A percentile compares a stretch with the other conserved stretches of the same genome.
These are phyloP conservation scores for Pezicula radicicola DNA, from an alignment of 2,329 filamentous ascomycete genomes.

Conservation along the genomic window DNA sequence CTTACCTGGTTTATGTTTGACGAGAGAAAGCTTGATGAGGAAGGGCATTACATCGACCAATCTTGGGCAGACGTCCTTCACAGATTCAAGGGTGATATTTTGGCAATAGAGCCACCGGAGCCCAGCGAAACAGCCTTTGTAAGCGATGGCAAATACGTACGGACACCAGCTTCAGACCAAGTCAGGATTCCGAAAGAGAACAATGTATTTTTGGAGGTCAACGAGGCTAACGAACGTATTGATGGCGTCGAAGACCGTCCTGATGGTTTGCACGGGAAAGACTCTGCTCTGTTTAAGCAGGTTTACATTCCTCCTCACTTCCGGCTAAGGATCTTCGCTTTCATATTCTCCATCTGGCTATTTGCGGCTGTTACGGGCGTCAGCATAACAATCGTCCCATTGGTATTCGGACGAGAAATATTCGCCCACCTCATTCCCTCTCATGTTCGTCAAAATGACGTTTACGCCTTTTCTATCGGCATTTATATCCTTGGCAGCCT, in stretches of 20 bases:
- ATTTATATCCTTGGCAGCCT: slow-evolving; percentile 74
- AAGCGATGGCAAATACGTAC: slow-evolving; percentile 77
- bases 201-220: slow-evolving; percentile 76
- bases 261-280: slow-evolving; percentile 53
- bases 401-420: slow-evolving; percentile 78
- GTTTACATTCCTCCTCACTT: slow-evolving; percentile 87
- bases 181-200: slow-evolving; percentile 87
- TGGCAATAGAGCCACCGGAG: slow-evolving; percentile 11
- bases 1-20: slow-evolving; percentile 93
- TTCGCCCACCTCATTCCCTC: slow-evolving; percentile 71
- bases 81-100: slow-evolving; percentile 29
- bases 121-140: slow-evolving; percentile 46
- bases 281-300: slow-evolving; percentile 46
- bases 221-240: slow-evolving; percentile 61
- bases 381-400: slow-evolving; percentile 78
- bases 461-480: slow-evolving; percentile 93
- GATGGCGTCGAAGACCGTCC: slow-evolving; percentile 54
- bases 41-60: slow-evolving; percentile 62
- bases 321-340: slow-evolving; percentile 72
- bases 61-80: slow-evolving; percentile 57
- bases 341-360: slow-evolving; percentile 87
- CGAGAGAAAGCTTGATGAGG: slow-evolving; percentile 76
- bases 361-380: slow-evolving; percentile 90
- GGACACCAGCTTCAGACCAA: slow-evolving; percentile 91
- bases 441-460: slow-evolving; percentile 80